A percentile compares a stretch with the other conserved stretches of the same genome.
Conservation (phyloP, 305 asterid species). For the Salvia sclarea region DNA sequence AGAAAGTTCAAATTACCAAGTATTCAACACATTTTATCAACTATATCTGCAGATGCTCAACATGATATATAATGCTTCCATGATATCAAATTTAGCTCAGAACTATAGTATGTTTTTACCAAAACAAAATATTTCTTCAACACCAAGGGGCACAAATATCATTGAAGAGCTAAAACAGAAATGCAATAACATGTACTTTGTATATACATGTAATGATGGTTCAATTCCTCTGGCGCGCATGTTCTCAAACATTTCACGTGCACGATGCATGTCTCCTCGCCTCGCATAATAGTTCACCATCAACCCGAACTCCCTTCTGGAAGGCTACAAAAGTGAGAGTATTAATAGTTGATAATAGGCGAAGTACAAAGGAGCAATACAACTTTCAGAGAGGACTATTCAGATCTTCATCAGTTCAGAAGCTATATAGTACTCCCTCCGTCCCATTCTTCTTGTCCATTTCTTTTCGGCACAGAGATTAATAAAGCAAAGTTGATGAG, state of each 20-base stretch:
- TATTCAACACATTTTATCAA: conserved; percentile 5
- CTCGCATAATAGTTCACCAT: conserved; percentile 94
- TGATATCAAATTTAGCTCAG: conserved; percentile 23
- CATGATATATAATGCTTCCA: conserved; percentile 12
- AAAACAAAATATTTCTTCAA: background rate
- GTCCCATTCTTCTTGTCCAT: too few relatives aligned
- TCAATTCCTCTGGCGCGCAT: conserved; percentile 96
- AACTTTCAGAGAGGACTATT: conserved; percentile 14
- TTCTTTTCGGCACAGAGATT: too few relatives aligned
- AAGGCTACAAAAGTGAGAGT: conserved; percentile 70
- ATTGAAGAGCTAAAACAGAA: conserved; percentile 33
- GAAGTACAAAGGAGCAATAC: conserved; percentile 22
- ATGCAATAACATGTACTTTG: conserved; percentile 57
- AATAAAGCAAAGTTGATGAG: too few relatives aligned
- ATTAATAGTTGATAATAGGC: conserved; percentile 24
- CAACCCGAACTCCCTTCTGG: conserved; percentile 93
- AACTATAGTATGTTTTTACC: conserved; percentile 10
- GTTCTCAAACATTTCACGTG: conserved; percentile 92
- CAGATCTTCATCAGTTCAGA: background rate
- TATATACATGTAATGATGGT: conserved; percentile 88
- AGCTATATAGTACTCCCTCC: background rate
- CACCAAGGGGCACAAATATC: conserved; percentile 15
- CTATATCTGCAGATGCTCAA: conserved; percentile 10
- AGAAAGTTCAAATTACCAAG: background rate
- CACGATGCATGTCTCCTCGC: conserved; percentile 97